Base-by-base conservation (phyloP, 2,329 filamentous ascomycete species). In the Onygenales sp. region DNA sequence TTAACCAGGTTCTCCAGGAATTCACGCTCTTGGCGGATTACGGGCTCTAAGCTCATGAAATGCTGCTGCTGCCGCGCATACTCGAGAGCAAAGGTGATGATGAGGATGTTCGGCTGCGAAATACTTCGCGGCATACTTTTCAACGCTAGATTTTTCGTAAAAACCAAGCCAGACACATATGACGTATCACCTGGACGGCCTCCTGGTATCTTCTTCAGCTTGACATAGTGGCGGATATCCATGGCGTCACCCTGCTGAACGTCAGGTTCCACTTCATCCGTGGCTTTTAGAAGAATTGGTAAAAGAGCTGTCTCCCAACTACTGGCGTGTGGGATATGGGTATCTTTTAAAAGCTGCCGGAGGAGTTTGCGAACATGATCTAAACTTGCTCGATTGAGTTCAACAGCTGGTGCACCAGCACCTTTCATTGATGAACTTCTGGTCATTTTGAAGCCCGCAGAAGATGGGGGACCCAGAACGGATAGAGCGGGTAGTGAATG, bases 31-130 rank as follows among this genome's bases (percentile, higher is more conserved):
- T 98, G 93, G 53, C 92, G 87, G 61, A 98, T 95, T 53, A 98
- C 90, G 41, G 92, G 92, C 62, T 97, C 90, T 49, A 98, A 74
- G 63, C 93, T 98, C 91, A 98, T 96, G 67, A 98, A 97, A 67
- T 97, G 91, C 58, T 89, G 82, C 64, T 92, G 85, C 61, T 96
- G 90, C 41, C 93, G 83, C 55, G 94, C 89, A 68, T 98, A 98
- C 66, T 98, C 93, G 54, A 98, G 89, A 0, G 93, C 85, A 64
- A 98, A 98, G 0, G 90, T 92, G 54, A 98, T 85, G 58, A 98
- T 89, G 48, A 95, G 79, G 57, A 98, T 93, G 35, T 89, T 84
- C 2, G 93, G 93, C 52, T 88, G 85, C 10, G 79, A 70, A 57
- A 97, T 93, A 58, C 83, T 88, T 54, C 93, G 82, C 14, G 88